These are phyloP conservation scores for Hymenoscyphus fraxineus DNA, from an alignment of 2,329 filamentous ascomycete genomes.

Conservation along the genomic window DNA sequence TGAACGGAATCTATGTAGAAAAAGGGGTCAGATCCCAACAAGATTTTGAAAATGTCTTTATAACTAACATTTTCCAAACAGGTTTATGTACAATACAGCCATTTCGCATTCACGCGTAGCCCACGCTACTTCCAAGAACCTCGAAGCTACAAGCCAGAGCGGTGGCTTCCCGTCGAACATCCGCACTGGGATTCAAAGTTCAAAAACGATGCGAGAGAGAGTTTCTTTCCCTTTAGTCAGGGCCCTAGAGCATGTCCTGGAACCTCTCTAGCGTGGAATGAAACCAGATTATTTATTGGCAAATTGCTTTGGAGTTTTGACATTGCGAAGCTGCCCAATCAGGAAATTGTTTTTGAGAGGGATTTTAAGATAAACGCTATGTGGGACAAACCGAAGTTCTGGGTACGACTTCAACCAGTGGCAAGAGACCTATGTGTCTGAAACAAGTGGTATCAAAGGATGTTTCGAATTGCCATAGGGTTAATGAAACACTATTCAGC, in stretches of 20 bases:
- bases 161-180: neutral
- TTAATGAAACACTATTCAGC: no score
- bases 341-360: neutral
- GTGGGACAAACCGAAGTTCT: neutral
- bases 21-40: neutral
- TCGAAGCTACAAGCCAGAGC: neutral
- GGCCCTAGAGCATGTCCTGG: neutral
- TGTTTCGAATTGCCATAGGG: no score
- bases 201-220: neutral
- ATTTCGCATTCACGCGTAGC: neutral
- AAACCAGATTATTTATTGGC: neutral
- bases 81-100: neutral
- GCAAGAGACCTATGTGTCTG: no score
- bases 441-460: no score
- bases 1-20: neutral
- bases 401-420: no score
- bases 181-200: neutral
- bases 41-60: neutral
- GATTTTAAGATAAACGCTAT: slow-evolving; percentile 1
- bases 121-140: neutral
- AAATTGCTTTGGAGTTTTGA: slow-evolving; percentile 4
- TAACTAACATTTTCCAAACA: neutral
- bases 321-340: neutral
- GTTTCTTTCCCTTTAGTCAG: neutral
- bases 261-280: neutral